Conservation (phyloP, 371 early-diverging fungal species). For the Apophysomyces trapeziformis region DNA sequence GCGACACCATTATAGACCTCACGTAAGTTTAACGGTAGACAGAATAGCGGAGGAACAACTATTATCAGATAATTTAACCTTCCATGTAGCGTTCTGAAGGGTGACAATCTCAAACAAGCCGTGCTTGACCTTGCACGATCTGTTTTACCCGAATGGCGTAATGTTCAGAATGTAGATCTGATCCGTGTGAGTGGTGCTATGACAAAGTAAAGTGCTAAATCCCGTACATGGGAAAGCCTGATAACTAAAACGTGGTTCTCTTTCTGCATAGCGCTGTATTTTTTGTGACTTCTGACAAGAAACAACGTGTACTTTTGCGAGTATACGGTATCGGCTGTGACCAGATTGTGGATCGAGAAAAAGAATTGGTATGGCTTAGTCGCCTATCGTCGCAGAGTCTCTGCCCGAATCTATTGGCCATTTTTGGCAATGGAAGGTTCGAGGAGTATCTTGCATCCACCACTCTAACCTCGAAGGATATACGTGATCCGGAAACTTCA, state of each 20-base stretch:
- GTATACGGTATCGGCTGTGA: constrained; percentile 86
- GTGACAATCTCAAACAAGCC: constrained; percentile 11
- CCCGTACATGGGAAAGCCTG: constrained; percentile 23
- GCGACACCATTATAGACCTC: constrained; percentile 23
- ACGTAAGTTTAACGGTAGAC: constrained; percentile 6
- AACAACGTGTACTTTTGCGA: constrained; percentile 66
- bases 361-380: constrained; percentile 81
- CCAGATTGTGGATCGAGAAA: constrained; percentile 74
- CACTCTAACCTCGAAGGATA: constrained; percentile 71
- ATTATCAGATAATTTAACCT: background rate
- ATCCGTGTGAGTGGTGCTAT: constrained; percentile 28
- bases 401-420: constrained; percentile 75
- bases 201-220: constrained; percentile 29
- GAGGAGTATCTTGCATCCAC: constrained; percentile 84
- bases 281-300: constrained; percentile 57
- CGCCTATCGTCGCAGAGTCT: constrained; percentile 62
- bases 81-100: constrained; percentile 19
- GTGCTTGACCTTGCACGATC: constrained; percentile 16
- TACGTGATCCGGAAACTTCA: constrained; percentile 71
- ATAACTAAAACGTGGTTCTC: constrained; percentile 9
- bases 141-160: constrained; percentile 23
- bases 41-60: background rate
- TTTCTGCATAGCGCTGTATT: constrained; percentile 61
- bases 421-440: constrained; percentile 87
- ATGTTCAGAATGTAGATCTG: constrained; percentile 9